phyloP scores from a whole-genome alignment of 495 filamentous ascomycete species.

The Xylaria curta region DNA sequence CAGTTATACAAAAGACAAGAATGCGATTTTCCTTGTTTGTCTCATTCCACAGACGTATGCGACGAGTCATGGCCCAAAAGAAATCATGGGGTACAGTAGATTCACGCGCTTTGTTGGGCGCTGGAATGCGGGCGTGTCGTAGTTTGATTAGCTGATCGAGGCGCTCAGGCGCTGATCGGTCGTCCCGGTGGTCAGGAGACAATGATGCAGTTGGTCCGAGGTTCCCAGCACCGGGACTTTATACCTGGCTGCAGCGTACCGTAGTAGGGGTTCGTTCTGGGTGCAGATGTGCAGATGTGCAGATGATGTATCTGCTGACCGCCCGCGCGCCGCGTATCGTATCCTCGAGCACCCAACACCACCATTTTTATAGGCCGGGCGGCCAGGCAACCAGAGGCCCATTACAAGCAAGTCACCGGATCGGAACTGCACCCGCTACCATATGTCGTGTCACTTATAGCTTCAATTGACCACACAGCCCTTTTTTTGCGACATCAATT shows the following conservation, averaged over 20 bases:
- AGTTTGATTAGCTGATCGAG: slow-evolving; percentile 28
- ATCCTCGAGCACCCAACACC: background rate
- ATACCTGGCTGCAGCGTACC: background rate
- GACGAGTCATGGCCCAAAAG: slow-evolving; percentile 7
- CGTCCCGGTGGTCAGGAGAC: slow-evolving; percentile 20
- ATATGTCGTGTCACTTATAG: slow-evolving; percentile 22
- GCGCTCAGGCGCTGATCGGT: slow-evolving; percentile 22
- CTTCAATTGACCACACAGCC: slow-evolving; percentile 15
- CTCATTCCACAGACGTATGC: slow-evolving; percentile 9
- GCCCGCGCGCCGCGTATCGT: background rate
- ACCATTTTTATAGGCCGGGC: too few species aligned
- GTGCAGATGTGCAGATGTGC: background rate
- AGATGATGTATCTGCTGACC: slow-evolving; percentile 15
- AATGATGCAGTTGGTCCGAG: background rate
- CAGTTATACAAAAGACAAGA: slow-evolving; percentile 1
- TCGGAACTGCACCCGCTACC: background rate
- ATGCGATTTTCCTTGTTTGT: slow-evolving; percentile 13
- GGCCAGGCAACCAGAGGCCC: slow-evolving; percentile 2
- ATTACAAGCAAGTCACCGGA: slow-evolving; percentile 9
- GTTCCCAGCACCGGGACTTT: background rate
- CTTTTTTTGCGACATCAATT: slow-evolving; percentile 12
- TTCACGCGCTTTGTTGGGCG: slow-evolving; percentile 2
- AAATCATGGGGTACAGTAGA: slow-evolving; percentile 22
- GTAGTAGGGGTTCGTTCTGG: background rate
- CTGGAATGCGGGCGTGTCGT: slow-evolving; percentile 27